Evolutionary conservation across 306 rosid genomes (phyloP).

Genomic region (Bauhinia variegata): DNA sequence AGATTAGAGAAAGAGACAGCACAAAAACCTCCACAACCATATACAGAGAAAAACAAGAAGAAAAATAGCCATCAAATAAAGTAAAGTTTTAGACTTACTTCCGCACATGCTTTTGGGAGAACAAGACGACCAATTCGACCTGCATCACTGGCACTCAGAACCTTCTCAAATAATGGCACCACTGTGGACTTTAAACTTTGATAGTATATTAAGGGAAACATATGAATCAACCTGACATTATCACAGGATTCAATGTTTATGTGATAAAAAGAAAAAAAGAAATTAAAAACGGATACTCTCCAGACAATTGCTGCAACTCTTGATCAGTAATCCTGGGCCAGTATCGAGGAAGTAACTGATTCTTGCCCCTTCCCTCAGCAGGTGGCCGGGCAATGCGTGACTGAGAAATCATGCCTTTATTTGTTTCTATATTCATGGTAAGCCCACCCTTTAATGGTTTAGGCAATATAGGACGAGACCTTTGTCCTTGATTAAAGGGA

Average conservation of each 20-base stretch:
- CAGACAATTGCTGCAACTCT: slow-evolving; percentile 87
- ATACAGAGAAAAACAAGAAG: slow-evolving; percentile 9
- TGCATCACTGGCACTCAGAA: slow-evolving; percentile 97
- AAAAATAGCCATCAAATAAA: slow-evolving; percentile 20
- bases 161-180: slow-evolving; percentile 95
- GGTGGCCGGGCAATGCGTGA: slow-evolving; percentile 90
- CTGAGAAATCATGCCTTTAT: slow-evolving; percentile 46
- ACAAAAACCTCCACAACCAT: background rate
- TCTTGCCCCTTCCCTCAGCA: slow-evolving; percentile 91
- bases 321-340: slow-evolving; percentile 98
- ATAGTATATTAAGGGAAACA: slow-evolving; percentile 60
- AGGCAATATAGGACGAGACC: slow-evolving; percentile 73
- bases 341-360: slow-evolving; percentile 94
- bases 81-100: slow-evolving; percentile 55
- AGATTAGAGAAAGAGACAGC: slow-evolving; percentile 6
- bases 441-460: slow-evolving; percentile 59
- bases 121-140: slow-evolving; percentile 98
- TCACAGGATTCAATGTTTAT: slow-evolving; percentile 9
- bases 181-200: slow-evolving; percentile 87
- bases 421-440: slow-evolving; percentile 53
- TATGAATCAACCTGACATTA: background rate
- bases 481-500: slow-evolving; percentile 66
- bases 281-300: slow-evolving; percentile 78
- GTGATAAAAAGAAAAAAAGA: slow-evolving; percentile 4
- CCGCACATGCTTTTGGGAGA: slow-evolving; percentile 99